These are phyloP conservation scores for Globisporangium ultimum DNA, from an alignment of 352 stramenopile genomes.

Conservation along the genomic window DNA sequence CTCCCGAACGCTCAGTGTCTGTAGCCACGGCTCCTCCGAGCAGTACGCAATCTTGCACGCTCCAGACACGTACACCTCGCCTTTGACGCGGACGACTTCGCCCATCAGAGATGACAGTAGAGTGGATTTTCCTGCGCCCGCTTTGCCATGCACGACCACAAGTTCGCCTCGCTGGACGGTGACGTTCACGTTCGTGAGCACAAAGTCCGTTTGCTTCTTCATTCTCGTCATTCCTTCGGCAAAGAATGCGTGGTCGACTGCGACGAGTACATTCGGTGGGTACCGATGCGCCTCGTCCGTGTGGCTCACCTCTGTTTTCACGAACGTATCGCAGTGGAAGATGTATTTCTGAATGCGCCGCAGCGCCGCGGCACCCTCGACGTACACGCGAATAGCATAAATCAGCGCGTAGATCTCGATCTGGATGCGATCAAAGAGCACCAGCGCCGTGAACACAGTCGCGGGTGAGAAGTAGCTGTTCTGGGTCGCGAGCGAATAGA, in stretches of 20 bases:
- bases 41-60: constrained; percentile 60
- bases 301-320: background rate
- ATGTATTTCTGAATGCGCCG: constrained; percentile 13
- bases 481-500: constrained; percentile 24
- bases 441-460: constrained; percentile 31
- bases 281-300: constrained; percentile 12
- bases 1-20: constrained; percentile 91
- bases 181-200: constrained; percentile 28
- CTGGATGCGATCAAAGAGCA: constrained; percentile 32
- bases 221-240: constrained; percentile 16
- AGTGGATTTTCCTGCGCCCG: constrained; percentile 37
- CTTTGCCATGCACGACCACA: constrained; percentile 36
- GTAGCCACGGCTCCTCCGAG: constrained; percentile 89
- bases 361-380: constrained; percentile 1
- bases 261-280: constrained; percentile 17
- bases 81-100: constrained; percentile 16
- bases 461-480: constrained; percentile 26
- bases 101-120: constrained; percentile 31
- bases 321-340: constrained; percentile 7
- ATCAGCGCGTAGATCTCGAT: constrained; percentile 31
- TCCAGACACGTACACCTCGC: constrained; percentile 11
- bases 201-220: background rate
- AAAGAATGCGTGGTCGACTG: constrained; percentile 33
- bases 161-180: constrained; percentile 25
- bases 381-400: constrained; percentile 22